These are phyloP conservation scores for Porphyrellus cyaneotinctus DNA, from an alignment of 768 basidiomycete species.

Conservation along the genomic window DNA sequence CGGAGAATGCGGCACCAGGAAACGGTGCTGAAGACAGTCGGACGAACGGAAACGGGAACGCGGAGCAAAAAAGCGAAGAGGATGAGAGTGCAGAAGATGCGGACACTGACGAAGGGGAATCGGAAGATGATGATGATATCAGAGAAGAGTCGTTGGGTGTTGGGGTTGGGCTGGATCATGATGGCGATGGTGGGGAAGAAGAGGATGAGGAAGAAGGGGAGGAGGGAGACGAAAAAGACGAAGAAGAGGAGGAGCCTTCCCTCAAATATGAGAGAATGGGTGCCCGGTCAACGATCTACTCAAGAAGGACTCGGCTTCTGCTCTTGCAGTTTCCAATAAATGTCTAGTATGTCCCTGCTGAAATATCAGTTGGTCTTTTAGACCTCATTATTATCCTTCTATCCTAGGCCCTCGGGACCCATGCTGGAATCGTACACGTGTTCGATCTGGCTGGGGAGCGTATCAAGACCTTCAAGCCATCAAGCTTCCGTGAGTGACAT, in stretches of 20 bases:
- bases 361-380: background rate
- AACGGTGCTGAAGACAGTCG: background rate
- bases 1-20: conserved; percentile 1
- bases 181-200: conserved; percentile 15
- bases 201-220: conserved; percentile 31
- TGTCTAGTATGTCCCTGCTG: conserved; percentile 50
- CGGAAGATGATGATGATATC: conserved; percentile 1
- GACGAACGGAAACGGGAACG: conserved; percentile 20
- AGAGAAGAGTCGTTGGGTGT: too few species aligned
- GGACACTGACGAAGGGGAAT: conserved; percentile 3
- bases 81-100: conserved; percentile 5
- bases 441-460: conserved; percentile 74
- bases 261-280: conserved; percentile 87
- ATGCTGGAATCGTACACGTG: conserved; percentile 88
- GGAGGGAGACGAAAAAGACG: conserved; percentile 55
- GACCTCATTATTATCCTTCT: background rate
- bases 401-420: conserved; percentile 82
- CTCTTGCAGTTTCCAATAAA: conserved; percentile 70
- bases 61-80: background rate
- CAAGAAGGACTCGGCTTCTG: conserved; percentile 86
- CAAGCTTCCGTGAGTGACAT: conserved; percentile 84
- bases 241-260: conserved; percentile 86
- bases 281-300: conserved; percentile 68
- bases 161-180: background rate
- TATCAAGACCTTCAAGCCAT: conserved; percentile 89